Conservation (phyloP, 2,329 filamentous ascomycete genomes). For the Colletotrichum aenigma region DNA sequence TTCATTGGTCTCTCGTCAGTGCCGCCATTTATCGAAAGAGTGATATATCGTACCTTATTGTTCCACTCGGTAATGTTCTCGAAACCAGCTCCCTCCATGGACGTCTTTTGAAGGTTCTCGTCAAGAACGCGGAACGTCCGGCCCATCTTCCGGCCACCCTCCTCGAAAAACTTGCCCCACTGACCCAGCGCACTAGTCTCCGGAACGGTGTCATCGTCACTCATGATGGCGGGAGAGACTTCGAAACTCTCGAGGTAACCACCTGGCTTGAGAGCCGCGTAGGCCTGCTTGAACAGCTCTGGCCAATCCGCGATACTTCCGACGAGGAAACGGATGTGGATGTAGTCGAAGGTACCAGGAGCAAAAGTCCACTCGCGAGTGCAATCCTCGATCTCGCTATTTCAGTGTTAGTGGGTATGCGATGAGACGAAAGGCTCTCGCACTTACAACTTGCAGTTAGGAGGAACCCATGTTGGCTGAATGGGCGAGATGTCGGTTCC, state of each 20-base stretch:
- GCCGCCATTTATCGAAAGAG: too few species aligned
- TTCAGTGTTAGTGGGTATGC: conserved; percentile 9
- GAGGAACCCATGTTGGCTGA: conserved; percentile 59
- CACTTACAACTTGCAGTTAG: conserved; percentile 51
- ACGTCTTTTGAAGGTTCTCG: conserved; percentile 31
- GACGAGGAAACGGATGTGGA: conserved; percentile 59
- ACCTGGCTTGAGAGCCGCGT: conserved; percentile 53
- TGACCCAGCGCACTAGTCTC: conserved; percentile 32
- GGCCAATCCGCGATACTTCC: conserved; percentile 59
- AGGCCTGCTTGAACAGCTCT: conserved; percentile 51
- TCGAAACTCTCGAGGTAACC: conserved; percentile 46
- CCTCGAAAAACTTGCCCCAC: conserved; percentile 36
- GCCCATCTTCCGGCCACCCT: conserved; percentile 35
- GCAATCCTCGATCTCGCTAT: conserved; percentile 62
- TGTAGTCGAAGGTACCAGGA: conserved; percentile 57
- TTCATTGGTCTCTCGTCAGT: background rate
- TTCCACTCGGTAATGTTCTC: conserved; percentile 24
- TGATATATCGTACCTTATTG: conserved; percentile 12
- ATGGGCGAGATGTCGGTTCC: conserved; percentile 64
- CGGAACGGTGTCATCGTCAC: conserved; percentile 33
- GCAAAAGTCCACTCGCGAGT: conserved; percentile 53
- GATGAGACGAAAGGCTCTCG: background rate
- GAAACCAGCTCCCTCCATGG: conserved; percentile 33
- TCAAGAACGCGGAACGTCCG: conserved; percentile 33
- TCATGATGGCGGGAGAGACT: conserved; percentile 27